Conservation (phyloP, 2,329 filamentous ascomycete genomes). For the Aspergillus sp. region DNA sequence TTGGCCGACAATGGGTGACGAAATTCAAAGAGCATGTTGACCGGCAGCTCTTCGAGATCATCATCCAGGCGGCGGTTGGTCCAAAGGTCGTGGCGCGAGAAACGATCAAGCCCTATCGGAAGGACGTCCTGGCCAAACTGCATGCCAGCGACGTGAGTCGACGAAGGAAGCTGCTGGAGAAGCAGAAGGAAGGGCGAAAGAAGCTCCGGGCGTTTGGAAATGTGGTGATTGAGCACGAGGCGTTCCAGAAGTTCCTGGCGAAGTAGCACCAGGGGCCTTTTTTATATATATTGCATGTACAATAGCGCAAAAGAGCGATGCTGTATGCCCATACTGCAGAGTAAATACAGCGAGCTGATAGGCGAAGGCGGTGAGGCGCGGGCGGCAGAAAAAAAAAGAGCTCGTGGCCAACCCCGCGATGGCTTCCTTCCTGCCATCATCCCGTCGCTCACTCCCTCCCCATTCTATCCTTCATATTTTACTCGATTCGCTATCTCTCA, state of each 20-base stretch:
- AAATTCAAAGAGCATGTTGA: slow-evolving; percentile 98
- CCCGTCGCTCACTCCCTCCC: slow-evolving; percentile 7
- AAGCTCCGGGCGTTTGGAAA: slow-evolving; percentile 68
- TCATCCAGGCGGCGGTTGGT: slow-evolving; percentile 86
- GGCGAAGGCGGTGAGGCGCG: not conserved
- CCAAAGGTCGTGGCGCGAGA: slow-evolving; percentile 78
- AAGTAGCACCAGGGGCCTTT: no score
- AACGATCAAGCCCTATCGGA: slow-evolving; percentile 91
- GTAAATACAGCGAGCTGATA: no score
- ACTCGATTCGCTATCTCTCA: no score
- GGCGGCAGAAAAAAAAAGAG: slow-evolving; percentile 20
- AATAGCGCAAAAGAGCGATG: not conserved
- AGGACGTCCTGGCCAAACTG: slow-evolving; percentile 86
- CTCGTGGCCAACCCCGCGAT: slow-evolving; percentile 19
- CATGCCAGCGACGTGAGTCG: slow-evolving; percentile 82
- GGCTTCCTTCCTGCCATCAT: slow-evolving; percentile 5
- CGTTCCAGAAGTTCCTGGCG: slow-evolving; percentile 86
- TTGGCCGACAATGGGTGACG: slow-evolving; percentile 79
- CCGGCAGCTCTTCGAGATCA: slow-evolving; percentile 90
- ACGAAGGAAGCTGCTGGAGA: slow-evolving; percentile 79
- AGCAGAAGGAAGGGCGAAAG: slow-evolving; percentile 93
- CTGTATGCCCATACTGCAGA: no score
- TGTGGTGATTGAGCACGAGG: slow-evolving; percentile 90
- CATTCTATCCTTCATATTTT: no score
- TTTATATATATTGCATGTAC: not conserved